Conservation (phyloP, 805 yeast species). For the Candida suzukii region DNA sequence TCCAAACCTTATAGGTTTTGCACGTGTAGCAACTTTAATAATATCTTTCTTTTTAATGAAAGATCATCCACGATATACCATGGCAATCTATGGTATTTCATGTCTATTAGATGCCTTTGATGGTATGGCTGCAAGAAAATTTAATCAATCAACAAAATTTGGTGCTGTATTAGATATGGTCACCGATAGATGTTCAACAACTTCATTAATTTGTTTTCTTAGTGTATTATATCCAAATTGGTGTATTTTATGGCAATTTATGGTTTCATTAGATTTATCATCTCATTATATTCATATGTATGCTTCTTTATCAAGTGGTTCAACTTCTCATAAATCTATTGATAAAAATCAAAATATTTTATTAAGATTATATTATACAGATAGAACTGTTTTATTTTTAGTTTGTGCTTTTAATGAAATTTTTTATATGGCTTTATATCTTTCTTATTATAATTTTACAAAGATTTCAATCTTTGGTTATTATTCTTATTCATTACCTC, state of each 20-base stretch:
- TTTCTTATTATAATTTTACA: slow-evolving; percentile 54
- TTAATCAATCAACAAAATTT: slow-evolving; percentile 80
- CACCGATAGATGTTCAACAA: slow-evolving; percentile 94
- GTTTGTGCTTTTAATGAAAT: slow-evolving; percentile 93
- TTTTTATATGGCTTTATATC: slow-evolving; percentile 84
- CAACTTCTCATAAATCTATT: slow-evolving; percentile 76
- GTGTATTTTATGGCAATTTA: slow-evolving; percentile 67
- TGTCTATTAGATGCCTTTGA: slow-evolving; percentile 94
- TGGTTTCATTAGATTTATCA: slow-evolving; percentile 81
- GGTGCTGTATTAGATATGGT: slow-evolving; percentile 99
- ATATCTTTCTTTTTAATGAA: slow-evolving; percentile 78
- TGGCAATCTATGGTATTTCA: slow-evolving; percentile 70
- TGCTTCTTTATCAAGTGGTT: slow-evolving; percentile 78
- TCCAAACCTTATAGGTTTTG: slow-evolving; percentile 88
- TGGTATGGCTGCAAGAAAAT: slow-evolving; percentile 89
- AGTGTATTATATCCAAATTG: slow-evolving; percentile 72
- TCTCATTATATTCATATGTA: slow-evolving; percentile 99
- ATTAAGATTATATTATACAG: slow-evolving; percentile 79
- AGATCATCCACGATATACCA: slow-evolving; percentile 71
- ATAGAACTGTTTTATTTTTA: slow-evolving; percentile 72
- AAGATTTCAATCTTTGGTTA: slow-evolving; percentile 31
- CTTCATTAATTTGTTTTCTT: slow-evolving; percentile 83
- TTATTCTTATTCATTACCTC: slow-evolving; percentile 17
- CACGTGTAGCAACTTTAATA: slow-evolving; percentile 75
- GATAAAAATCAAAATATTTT: slow-evolving; percentile 64